phyloP scores from a whole-genome alignment of 768 basidiomycete species.

The Boletus pseudo-olivaceus region DNA sequence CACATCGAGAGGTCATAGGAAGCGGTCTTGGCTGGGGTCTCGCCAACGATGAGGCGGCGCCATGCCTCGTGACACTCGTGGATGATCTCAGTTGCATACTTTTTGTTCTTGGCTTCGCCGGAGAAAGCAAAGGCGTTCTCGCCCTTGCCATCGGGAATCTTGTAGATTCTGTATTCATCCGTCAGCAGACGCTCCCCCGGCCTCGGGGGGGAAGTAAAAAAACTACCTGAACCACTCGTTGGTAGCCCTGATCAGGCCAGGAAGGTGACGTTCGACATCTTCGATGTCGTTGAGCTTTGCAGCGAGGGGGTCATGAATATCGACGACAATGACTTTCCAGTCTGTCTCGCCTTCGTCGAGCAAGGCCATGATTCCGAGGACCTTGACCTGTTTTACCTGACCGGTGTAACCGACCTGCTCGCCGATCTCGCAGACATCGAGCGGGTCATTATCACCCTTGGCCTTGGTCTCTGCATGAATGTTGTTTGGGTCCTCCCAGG shows the following conservation, averaged over 20 bases:
- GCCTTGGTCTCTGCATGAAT: constrained; percentile 97
- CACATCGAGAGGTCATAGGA: constrained; percentile 83
- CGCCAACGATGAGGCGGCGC: constrained; percentile 87
- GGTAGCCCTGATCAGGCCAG: constrained; percentile 93
- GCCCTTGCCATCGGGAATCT: constrained; percentile 92
- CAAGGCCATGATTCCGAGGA: constrained; percentile 99
- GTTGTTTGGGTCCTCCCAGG: constrained; percentile 93
- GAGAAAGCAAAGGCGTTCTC: constrained; percentile 99
- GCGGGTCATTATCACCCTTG: constrained; percentile 97
- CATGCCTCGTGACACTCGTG: constrained; percentile 99
- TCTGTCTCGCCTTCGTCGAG: constrained; percentile 99
- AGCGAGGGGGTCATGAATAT: constrained; percentile 92
- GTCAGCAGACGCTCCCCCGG: neutral
- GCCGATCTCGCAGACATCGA: constrained; percentile 99
- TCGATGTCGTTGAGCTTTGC: constrained; percentile 97
- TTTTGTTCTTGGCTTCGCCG: constrained; percentile 99
- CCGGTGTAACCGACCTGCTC: constrained; percentile 97
- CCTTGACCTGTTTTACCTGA: constrained; percentile 99
- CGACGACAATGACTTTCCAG: constrained; percentile 99
- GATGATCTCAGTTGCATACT: constrained; percentile 98
- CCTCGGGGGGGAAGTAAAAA: neutral
- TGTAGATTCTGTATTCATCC: constrained; percentile 69
- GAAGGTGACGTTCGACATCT: constrained; percentile 97
- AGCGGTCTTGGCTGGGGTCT: constrained; percentile 67
- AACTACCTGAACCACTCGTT: constrained; percentile 98